Conservation (phyloP, 2,329 filamentous ascomycete genomes). For the Colletotrichum sp. region DNA sequence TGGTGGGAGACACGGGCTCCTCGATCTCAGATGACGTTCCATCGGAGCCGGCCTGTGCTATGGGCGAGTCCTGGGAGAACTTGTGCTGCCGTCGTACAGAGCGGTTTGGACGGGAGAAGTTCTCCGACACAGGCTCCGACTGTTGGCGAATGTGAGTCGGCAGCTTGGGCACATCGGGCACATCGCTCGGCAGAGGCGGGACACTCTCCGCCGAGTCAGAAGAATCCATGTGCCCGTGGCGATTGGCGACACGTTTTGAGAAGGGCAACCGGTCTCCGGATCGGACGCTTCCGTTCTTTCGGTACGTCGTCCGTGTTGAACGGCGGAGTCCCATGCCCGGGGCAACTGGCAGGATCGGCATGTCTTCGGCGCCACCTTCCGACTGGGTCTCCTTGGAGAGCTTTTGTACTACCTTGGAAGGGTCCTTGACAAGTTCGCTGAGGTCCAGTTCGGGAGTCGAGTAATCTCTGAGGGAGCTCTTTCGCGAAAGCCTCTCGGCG, state of each 20-base stretch:
- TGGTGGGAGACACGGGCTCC: conserved; percentile 23
- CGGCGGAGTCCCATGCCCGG: conserved; percentile 82
- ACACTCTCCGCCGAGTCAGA: conserved; percentile 40
- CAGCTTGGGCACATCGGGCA: conserved; percentile 52
- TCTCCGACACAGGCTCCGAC: conserved; percentile 70
- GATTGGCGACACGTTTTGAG: conserved; percentile 71
- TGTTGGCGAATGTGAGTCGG: conserved; percentile 66
- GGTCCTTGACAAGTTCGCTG: conserved; percentile 84
- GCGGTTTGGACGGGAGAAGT: conserved; percentile 65
- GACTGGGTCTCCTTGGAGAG: conserved; percentile 63
- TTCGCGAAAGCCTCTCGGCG: conserved; percentile 77
- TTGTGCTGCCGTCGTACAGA: conserved; percentile 53
- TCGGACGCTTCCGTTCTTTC: conserved; percentile 82
- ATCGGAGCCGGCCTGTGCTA: conserved; percentile 55
- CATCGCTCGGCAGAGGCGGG: conserved; percentile 42
- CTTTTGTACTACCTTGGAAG: conserved; percentile 72
- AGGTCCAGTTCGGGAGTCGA: conserved; percentile 68
- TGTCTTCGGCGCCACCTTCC: conserved; percentile 66
- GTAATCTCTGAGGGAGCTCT: conserved; percentile 65
- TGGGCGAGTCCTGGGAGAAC: conserved; percentile 53
- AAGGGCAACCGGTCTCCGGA: conserved; percentile 78
- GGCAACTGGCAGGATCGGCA: conserved; percentile 82
- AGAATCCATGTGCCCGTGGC: conserved; percentile 58
- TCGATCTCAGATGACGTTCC: conserved; percentile 35
- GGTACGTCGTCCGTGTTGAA: conserved; percentile 90